Evolutionary conservation across 2,329 filamentous ascomycete genomes (phyloP), one percentile per base, ranked within the genome.

Genomic region (Penicillium crustosum): DNA sequence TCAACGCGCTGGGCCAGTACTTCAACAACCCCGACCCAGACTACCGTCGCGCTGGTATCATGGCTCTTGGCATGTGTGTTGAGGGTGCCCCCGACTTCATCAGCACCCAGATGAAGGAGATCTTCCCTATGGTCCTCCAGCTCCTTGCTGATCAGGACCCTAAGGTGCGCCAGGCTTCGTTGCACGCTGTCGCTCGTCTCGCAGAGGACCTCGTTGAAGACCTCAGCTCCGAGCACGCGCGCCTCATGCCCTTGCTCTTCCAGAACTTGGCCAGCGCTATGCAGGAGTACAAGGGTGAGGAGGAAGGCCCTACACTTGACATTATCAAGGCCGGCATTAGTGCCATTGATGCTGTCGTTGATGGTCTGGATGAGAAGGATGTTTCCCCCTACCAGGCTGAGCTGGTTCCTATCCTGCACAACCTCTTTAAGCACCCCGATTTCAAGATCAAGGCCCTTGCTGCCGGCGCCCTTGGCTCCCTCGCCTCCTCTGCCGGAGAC

Each of bases 81-180:
- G 94, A 97, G 81, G 94, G 94, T 67, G 93, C 94, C 31, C 94
- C 94, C 17, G 94, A 99, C 75, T 99, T 97, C 77, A 92, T 97
- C 70, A 91, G 91, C 63, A 96, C 93, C 21, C 94, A 99, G 77
- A 85, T 97, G 61, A 83, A 89, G 70, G 85, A 89, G 64, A 89
- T 97, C 65, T 86, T 97, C 74, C 94, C 94, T 49, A 83, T 90
- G 66, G 87, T 97, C 58, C 82, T 97, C 57, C 87, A 86, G 69
- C 83, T 97, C 9, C 85, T 99, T 39, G 75, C 91, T 71, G 94
- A 99, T 72, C 81, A 85, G n/a, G 90, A 95, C 65, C 83, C 86
- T 66, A 87, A 87, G 67, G 94, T 99, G 58, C 87, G 94, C 60
- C 89, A 92, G 73, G 91, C 93, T 49, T 89, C 94, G 23, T 82